Percentiles rank a stretch among this genome's conserved stretches.
phyloP scores from a whole-genome alignment of 306 rosid genomes.

The Vicia villosa region DNA sequence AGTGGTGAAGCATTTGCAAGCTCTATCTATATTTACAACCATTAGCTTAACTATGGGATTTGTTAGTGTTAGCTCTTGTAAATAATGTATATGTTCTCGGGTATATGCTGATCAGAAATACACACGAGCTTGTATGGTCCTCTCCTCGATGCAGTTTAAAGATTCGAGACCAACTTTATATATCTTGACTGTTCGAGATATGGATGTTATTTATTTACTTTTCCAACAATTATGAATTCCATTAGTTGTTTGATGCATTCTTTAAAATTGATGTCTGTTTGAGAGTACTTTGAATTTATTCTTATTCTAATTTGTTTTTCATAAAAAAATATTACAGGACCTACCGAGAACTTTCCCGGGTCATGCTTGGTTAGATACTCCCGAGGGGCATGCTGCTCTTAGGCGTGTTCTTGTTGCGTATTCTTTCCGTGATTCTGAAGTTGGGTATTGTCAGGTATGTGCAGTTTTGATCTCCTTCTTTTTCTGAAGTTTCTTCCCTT shows the following conservation, averaged over 20 bases:
- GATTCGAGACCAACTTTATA: slow-evolving; percentile 4
- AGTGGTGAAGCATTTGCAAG: slow-evolving; percentile 10
- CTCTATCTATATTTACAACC: slow-evolving; percentile 11
- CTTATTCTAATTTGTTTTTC: slow-evolving; percentile 5
- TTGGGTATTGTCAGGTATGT: slow-evolving; percentile 95
- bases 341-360: slow-evolving; percentile 96
- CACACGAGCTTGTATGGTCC: slow-evolving; percentile 13
- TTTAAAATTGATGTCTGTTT: slow-evolving; percentile 18
- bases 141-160: slow-evolving; percentile 22
- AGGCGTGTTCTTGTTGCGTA: slow-evolving; percentile 94
- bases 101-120: slow-evolving; percentile 21
- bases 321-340: slow-evolving; percentile 57
- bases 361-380: slow-evolving; percentile 97
- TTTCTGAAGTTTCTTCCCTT: not conserved
- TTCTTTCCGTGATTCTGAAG: slow-evolving; percentile 99
- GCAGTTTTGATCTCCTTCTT: slow-evolving; percentile 19
- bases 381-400: slow-evolving; percentile 91
- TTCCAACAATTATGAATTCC: slow-evolving; percentile 12
- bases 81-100: slow-evolving; percentile 13
- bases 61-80: slow-evolving; percentile 2
- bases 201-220: slow-evolving; percentile 22
- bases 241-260: slow-evolving; percentile 21
- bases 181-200: not conserved
- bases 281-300: slow-evolving; percentile 19
- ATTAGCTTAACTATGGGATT: slow-evolving; percentile 16